A percentile compares a stretch with the other conserved stretches of the same genome.
Conservation (phyloP, 1,284 basidiomycete genomes). For the Cyathus olla region DNA sequence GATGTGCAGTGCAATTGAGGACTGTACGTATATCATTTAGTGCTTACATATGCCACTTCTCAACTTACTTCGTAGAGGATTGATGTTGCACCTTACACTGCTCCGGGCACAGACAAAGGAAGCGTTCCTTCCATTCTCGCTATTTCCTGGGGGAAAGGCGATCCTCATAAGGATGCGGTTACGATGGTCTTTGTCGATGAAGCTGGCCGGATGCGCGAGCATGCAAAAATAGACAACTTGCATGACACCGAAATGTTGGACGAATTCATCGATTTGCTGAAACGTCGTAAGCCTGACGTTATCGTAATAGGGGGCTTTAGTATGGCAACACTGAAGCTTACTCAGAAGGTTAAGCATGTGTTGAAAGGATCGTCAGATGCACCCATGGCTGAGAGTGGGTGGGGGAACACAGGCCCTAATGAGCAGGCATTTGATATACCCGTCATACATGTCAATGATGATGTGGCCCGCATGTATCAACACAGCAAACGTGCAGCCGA, state of each 20-base stretch:
- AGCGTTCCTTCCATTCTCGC: conserved; percentile 90
- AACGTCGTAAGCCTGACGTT: conserved; percentile 87
- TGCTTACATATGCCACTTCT: neutral
- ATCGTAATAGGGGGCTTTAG: conserved; percentile 92
- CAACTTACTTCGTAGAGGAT: conserved; percentile 61
- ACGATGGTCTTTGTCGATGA: conserved; percentile 90
- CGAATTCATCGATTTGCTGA: conserved; percentile 87
- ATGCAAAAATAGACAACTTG: conserved; percentile 91
- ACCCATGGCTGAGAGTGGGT: conserved; percentile 36
- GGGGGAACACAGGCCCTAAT: conserved; percentile 40
- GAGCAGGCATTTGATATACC: conserved; percentile 70
- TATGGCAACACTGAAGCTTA: conserved; percentile 83
- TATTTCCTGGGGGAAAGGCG: conserved; percentile 95
- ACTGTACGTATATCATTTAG: conserved; percentile 60
- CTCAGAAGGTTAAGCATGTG: conserved; percentile 71
- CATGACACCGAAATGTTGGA: conserved; percentile 74
- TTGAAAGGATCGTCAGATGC: conserved; percentile 37
- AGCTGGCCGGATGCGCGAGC: conserved; percentile 89
- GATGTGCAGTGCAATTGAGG: conserved; percentile 77
- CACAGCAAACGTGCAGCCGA: conserved; percentile 88
- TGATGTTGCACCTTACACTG: conserved; percentile 81
- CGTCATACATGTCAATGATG: conserved; percentile 90
- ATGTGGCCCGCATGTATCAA: conserved; percentile 95
- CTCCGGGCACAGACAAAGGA: conserved; percentile 71
- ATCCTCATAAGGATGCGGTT: conserved; percentile 92